Conservation (phyloP, 2,329 filamentous ascomycete species). For the Ophiostoma perfectum region DNA sequence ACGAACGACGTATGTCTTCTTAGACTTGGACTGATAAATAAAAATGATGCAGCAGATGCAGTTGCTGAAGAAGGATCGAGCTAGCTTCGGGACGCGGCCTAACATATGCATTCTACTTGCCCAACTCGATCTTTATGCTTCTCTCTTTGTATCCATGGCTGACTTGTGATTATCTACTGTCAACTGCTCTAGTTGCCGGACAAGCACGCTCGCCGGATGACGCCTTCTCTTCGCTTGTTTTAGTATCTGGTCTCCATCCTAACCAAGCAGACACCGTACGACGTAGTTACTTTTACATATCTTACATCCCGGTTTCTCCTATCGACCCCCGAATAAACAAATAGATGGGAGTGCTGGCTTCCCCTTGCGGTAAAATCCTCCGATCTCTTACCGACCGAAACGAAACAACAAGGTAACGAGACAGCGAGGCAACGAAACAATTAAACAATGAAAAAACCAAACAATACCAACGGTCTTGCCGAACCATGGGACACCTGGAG, state of each 20-base stretch:
- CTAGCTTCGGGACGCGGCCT: not conserved
- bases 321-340: not conserved
- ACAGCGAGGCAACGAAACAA: too few relatives aligned
- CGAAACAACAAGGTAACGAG: not conserved
- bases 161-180: slow-evolving; percentile 4
- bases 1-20: too few relatives aligned
- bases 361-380: slow-evolving; percentile 1
- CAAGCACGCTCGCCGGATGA: slow-evolving; percentile 3
- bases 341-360: too few relatives aligned
- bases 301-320: not conserved
- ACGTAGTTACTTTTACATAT: too few relatives aligned
- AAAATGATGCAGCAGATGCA: not conserved
- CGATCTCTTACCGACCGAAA: not conserved
- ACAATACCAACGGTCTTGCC: slow-evolving; percentile 12
- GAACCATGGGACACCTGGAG: not conserved
- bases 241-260: not conserved
- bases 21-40: too few relatives aligned
- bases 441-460: not conserved
- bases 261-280: not conserved
- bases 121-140: not conserved
- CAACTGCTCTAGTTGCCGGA: not conserved
- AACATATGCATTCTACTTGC: too few relatives aligned
- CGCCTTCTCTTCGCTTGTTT: not conserved
- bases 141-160: not conserved
- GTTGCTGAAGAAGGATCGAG: slow-evolving; percentile 6